Evolutionary conservation across 192 early-diverging fungal species (phyloP).

Genomic region (Phlyctochytrium bullatum): DNA sequence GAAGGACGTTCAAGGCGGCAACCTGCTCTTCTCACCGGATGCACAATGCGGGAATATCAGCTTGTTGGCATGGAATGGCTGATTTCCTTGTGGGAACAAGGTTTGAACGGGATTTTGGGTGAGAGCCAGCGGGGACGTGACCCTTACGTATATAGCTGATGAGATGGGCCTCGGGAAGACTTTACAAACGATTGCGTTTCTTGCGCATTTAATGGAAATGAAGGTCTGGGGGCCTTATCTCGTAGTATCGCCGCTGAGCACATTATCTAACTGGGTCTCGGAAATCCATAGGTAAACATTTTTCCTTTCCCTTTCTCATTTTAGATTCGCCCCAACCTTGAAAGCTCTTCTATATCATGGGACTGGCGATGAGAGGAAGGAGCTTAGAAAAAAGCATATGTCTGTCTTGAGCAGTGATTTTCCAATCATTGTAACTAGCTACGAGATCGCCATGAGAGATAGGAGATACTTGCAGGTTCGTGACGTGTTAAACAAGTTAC

Average conservation of each 20-base stretch:
- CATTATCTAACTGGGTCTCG: constrained; percentile 87
- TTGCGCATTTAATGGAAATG: constrained; percentile 76
- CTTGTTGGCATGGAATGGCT: constrained; percentile 95
- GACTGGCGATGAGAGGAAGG: constrained; percentile 62
- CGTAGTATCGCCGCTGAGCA: constrained; percentile 85
- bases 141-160: constrained; percentile 23
- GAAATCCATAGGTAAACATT: constrained; percentile 72
- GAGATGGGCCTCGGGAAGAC: constrained; percentile 49
- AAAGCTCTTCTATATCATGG: constrained; percentile 88
- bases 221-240: constrained; percentile 85
- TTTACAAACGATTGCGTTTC: constrained; percentile 88
- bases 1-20: constrained; percentile 16
- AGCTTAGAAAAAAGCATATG: constrained; percentile 66
- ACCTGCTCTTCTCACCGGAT: constrained; percentile 33
- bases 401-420: constrained; percentile 62
- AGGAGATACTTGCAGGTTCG: constrained; percentile 60
- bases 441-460: constrained; percentile 87
- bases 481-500: too few relatives aligned
- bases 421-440: constrained; percentile 87
- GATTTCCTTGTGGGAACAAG: constrained; percentile 91
- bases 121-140: constrained; percentile 96
- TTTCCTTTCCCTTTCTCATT: background rate
- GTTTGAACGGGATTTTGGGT: constrained; percentile 92
- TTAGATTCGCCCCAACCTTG: constrained; percentile 74
- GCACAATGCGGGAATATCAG: constrained; percentile 84